Evolutionary conservation across 2,329 filamentous ascomycete species (phyloP).

Genomic region (Fusarium solani-melongenae): DNA sequence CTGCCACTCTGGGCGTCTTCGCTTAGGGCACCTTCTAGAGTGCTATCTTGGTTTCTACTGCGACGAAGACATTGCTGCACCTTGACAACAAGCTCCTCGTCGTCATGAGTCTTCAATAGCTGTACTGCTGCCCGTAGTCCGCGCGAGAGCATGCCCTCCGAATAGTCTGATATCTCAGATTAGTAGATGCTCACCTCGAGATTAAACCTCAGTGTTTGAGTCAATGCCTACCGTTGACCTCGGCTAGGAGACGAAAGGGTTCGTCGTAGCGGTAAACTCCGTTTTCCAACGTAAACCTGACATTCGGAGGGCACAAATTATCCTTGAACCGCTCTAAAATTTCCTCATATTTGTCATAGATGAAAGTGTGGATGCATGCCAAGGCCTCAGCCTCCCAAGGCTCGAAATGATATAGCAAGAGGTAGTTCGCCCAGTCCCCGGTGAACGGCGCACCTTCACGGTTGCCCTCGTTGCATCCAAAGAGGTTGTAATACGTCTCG

Average conservation of each 20-base stretch:
- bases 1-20: not conserved
- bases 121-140: not conserved
- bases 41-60: not conserved
- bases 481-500: slow-evolving; percentile 25
- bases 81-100: not conserved
- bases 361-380: slow-evolving; percentile 24
- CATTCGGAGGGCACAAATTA: not conserved
- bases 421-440: not conserved
- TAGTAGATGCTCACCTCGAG: not conserved
- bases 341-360: slow-evolving; percentile 13
- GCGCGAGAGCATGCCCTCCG: not conserved
- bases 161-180: not conserved
- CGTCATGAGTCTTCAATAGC: not conserved
- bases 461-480: slow-evolving; percentile 8
- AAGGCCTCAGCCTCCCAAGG: slow-evolving; percentile 32
- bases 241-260: not conserved
- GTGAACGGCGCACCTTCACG: not conserved
- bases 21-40: not conserved
- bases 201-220: not conserved
- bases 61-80: not conserved
- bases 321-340: slow-evolving; percentile 12
- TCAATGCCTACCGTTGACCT: not conserved
- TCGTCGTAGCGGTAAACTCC: not conserved
- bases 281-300: not conserved
- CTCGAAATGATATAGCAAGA: slow-evolving; percentile 5